These are phyloP conservation scores for Phaeophleospora eucalypticola DNA, from an alignment of 2,329 filamentous ascomycete species.

Conservation along the genomic window DNA sequence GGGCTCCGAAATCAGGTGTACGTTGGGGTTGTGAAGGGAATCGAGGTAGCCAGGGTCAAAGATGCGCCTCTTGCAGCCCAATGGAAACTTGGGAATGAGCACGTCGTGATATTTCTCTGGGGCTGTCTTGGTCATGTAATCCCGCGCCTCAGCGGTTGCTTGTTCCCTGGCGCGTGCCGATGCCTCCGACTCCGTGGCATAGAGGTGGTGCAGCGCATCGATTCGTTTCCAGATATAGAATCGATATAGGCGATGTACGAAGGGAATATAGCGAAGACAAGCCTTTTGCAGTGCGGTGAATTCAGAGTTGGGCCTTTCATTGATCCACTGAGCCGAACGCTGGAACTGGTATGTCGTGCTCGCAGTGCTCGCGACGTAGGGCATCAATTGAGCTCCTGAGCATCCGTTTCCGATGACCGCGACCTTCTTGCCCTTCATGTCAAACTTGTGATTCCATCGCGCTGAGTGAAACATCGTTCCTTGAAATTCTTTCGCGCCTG, in stretches of 20 bases:
- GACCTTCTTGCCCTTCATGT: background rate
- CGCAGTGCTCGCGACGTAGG: background rate
- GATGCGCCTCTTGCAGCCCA: slow-evolving; percentile 1
- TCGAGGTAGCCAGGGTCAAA: slow-evolving; percentile 4
- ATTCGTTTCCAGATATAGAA: background rate
- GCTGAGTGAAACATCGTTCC: background rate
- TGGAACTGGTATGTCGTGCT: background rate
- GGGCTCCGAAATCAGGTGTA: background rate
- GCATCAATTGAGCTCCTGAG: background rate
- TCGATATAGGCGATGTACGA: background rate
- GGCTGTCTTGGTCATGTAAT: slow-evolving; percentile 1
- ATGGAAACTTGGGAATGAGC: slow-evolving; percentile 1
- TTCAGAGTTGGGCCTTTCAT: background rate
- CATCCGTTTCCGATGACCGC: background rate
- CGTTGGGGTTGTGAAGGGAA: background rate
- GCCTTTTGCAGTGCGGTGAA: background rate
- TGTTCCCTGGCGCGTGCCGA: background rate
- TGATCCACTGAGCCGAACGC: background rate
- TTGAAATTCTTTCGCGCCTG: background rate
- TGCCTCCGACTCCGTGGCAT: background rate
- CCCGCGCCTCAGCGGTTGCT: background rate
- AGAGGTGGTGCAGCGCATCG: background rate
- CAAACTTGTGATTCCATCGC: background rate
- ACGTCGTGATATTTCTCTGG: slow-evolving; percentile 1
- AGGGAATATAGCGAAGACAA: background rate